These are phyloP conservation scores for Trypanosoma brucei DNA, from an alignment of 208 protist species.

Conservation along the genomic window DNA sequence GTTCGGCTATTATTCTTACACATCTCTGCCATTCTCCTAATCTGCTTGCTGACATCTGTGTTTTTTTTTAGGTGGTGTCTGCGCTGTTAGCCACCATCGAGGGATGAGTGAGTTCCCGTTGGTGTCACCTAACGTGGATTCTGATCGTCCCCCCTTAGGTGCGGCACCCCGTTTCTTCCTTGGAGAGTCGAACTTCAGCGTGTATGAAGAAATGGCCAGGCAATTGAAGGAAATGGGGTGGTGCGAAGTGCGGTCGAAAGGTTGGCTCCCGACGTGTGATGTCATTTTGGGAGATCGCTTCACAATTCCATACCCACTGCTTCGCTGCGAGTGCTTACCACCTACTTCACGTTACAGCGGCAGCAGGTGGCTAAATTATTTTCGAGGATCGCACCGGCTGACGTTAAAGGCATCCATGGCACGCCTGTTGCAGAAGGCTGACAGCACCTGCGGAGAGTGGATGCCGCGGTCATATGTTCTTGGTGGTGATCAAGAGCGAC, in stretches of 20 bases:
- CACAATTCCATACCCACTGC: slow-evolving; percentile 64
- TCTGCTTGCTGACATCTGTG: too few species aligned
- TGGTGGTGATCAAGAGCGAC: slow-evolving; percentile 47
- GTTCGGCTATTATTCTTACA: too few species aligned
- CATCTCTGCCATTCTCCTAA: too few species aligned
- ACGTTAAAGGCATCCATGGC: slow-evolving; percentile 84
- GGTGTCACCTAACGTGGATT: background rate
- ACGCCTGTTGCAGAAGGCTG: slow-evolving; percentile 36
- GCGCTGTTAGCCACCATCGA: too few species aligned
- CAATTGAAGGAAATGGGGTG: slow-evolving; percentile 59
- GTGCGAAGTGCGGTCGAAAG: slow-evolving; percentile 28
- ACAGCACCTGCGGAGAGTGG: slow-evolving; percentile 45
- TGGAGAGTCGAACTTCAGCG: slow-evolving; percentile 65
- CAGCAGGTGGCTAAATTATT: slow-evolving; percentile 86
- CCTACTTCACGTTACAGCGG: slow-evolving; percentile 51
- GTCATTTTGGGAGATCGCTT: slow-evolving; percentile 81
- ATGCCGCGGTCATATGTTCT: slow-evolving; percentile 78
- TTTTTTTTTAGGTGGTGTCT: too few species aligned
- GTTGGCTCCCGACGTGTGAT: slow-evolving; percentile 25
- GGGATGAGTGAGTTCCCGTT: too few species aligned
- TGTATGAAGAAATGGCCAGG: slow-evolving; percentile 80
- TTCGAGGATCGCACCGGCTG: slow-evolving; percentile 70
- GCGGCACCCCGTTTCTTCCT: slow-evolving; percentile 30
- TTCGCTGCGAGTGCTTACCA: slow-evolving; percentile 57
- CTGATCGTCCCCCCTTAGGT: background rate